Conservation (phyloP, 2,329 filamentous ascomycete species). For the Cladophialophora bantiana region DNA sequence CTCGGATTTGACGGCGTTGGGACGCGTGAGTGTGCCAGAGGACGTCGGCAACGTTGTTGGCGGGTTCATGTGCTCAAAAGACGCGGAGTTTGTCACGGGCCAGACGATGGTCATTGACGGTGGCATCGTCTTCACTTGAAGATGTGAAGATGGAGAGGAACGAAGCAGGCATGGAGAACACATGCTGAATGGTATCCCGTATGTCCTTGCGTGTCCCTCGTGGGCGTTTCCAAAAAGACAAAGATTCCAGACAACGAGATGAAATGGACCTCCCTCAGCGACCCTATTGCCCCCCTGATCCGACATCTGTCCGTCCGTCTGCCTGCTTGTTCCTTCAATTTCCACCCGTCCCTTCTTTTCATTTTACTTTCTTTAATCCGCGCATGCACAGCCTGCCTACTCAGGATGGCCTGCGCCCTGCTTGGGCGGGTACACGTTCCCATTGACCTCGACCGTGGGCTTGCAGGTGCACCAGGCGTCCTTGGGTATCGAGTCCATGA, state of each 20-base stretch:
- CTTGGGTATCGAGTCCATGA: slow-evolving; percentile 61
- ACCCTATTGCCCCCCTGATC: not conserved
- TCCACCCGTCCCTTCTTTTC: slow-evolving; percentile 47
- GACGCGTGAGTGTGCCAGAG: slow-evolving; percentile 65
- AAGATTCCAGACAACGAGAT: not conserved
- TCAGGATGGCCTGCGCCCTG: slow-evolving; percentile 44
- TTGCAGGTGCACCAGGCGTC: slow-evolving; percentile 63
- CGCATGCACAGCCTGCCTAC: not conserved
- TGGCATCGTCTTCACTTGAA: slow-evolving; percentile 58
- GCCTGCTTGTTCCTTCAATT: slow-evolving; percentile 4
- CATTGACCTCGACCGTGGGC: slow-evolving; percentile 60
- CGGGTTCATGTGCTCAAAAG: slow-evolving; percentile 62
- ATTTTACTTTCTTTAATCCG: not conserved
- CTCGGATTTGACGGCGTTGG: slow-evolving; percentile 62
- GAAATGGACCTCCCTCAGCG: not conserved
- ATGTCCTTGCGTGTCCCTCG: not conserved
- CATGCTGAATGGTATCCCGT: not conserved
- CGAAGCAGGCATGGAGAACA: slow-evolving; percentile 4
- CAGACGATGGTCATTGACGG: slow-evolving; percentile 70
- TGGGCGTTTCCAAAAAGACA: not conserved
- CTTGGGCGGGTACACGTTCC: slow-evolving; percentile 63
- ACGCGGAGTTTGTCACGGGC: slow-evolving; percentile 69
- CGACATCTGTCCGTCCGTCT: not conserved
- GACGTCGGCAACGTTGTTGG: slow-evolving; percentile 70
- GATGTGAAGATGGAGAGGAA: slow-evolving; percentile 12